These are phyloP conservation scores for Aspergillus ochraceus DNA, from an alignment of 2,329 filamentous ascomycete species.

Conservation along the genomic window DNA sequence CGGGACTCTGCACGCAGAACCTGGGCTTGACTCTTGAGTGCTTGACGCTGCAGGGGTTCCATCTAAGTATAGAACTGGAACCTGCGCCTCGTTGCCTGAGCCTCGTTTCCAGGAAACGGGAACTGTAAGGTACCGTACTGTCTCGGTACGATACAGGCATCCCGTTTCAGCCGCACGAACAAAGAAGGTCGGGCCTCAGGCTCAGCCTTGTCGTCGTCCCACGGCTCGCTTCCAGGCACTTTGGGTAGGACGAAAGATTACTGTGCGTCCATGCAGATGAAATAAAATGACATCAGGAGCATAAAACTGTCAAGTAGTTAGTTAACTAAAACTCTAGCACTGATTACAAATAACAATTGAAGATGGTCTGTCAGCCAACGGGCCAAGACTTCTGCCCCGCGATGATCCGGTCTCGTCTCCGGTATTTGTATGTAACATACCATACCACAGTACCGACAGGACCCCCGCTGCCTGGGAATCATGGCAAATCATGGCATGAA, in stretches of 20 bases:
- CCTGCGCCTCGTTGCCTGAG: constrained; percentile 10
- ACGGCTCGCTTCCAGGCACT: constrained; percentile 5
- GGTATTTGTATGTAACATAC: neutral
- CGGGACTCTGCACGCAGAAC: neutral
- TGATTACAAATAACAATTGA: too few relatives aligned
- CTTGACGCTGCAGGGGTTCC: neutral
- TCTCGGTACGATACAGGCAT: neutral
- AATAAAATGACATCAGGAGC: neutral
- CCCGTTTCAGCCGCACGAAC: constrained; percentile 19
- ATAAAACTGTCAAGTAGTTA: neutral
- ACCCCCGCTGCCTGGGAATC: too few relatives aligned
- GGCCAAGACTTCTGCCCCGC: neutral
- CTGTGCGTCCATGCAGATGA: neutral
- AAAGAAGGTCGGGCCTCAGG: constrained; percentile 7
- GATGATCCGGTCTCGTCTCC: neutral
- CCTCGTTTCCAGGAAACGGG: neutral
- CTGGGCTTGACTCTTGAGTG: neutral
- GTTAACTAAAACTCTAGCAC: too few relatives aligned
- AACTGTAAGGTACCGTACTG: constrained; percentile 1
- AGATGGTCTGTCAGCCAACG: neutral
- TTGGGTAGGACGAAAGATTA: too few relatives aligned
- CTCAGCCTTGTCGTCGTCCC: constrained; percentile 15
- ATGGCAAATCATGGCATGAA: too few relatives aligned
- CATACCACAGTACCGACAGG: too few relatives aligned
- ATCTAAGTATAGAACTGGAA: neutral